Evolutionary conservation across 495 filamentous ascomycete species (phyloP).

Genomic region (Penicillium argentinense): DNA sequence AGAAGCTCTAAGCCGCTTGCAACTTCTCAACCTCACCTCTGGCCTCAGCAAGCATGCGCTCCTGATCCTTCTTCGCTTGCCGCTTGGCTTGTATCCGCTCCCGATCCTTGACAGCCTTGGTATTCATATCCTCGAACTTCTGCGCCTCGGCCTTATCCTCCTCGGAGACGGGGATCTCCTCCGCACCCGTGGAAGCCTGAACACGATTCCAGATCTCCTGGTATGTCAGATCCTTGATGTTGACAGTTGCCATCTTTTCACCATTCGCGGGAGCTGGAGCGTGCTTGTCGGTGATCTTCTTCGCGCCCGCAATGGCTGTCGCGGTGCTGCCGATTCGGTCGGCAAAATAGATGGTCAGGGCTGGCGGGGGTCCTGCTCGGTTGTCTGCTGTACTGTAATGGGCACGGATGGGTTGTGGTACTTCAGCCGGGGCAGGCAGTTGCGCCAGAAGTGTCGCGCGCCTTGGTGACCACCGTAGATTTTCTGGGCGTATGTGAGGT

Average conservation of each 20-base stretch:
- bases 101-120: slow-evolving; percentile 53
- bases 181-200: slow-evolving; percentile 66
- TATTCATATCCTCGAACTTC: slow-evolving; percentile 58
- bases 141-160: slow-evolving; percentile 60
- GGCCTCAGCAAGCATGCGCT: slow-evolving; percentile 62
- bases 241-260: slow-evolving; percentile 37
- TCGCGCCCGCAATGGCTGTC: slow-evolving; percentile 20
- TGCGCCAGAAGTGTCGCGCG: slow-evolving; percentile 85
- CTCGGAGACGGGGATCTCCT: slow-evolving; percentile 54
- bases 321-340: slow-evolving; percentile 36
- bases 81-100: slow-evolving; percentile 54
- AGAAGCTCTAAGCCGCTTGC: slow-evolving; percentile 27
- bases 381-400: slow-evolving; percentile 74
- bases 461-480: slow-evolving; percentile 66
- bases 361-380: slow-evolving; percentile 54
- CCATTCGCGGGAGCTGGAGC: slow-evolving; percentile 32
- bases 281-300: slow-evolving; percentile 31
- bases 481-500: slow-evolving; percentile 73
- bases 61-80: slow-evolving; percentile 60
- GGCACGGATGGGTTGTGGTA: slow-evolving; percentile 85
- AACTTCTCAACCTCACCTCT: slow-evolving; percentile 46
- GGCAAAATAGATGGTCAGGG: slow-evolving; percentile 76
- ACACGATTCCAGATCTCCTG: slow-evolving; percentile 68
- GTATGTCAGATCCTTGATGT: slow-evolving; percentile 37
- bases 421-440: slow-evolving; percentile 81